phyloP scores from a whole-genome alignment of 768 basidiomycete species.

The Boletus sp. region DNA sequence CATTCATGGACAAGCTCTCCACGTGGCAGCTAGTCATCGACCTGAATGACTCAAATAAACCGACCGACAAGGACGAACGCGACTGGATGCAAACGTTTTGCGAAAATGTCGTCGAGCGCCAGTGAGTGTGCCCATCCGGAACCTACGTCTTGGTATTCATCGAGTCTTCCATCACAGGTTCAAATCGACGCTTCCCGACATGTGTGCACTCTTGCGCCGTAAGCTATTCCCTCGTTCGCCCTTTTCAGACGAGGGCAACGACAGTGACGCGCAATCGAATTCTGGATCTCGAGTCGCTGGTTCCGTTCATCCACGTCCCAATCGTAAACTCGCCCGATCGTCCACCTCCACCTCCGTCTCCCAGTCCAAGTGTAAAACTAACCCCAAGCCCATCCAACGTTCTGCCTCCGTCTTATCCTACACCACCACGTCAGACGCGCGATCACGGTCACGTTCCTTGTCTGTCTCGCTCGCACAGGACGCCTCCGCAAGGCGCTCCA shows the following conservation, averaged over 20 bases:
- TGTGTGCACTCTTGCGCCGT: slow-evolving; percentile 55
- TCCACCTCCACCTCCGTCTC: slow-evolving; percentile 8
- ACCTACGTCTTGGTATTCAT: background rate
- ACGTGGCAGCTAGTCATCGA: slow-evolving; percentile 64
- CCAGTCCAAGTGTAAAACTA: slow-evolving; percentile 9
- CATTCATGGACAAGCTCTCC: slow-evolving; percentile 76
- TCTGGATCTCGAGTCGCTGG: slow-evolving; percentile 3
- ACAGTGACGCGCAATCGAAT: slow-evolving; percentile 14
- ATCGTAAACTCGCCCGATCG: slow-evolving; percentile 13
- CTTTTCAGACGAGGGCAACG: slow-evolving; percentile 46
- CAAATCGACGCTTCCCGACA: slow-evolving; percentile 47
- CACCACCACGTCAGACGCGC: slow-evolving; percentile 25
- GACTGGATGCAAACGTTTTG: slow-evolving; percentile 81
- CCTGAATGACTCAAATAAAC: slow-evolving; percentile 36
- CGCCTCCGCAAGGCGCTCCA: slow-evolving; percentile 38
- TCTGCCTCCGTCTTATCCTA: slow-evolving; percentile 23
- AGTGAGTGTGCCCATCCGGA: slow-evolving; percentile 40
- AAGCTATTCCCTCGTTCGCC: slow-evolving; percentile 69
- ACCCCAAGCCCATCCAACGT: slow-evolving; percentile 19
- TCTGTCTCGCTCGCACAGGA: slow-evolving; percentile 73
- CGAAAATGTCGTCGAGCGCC: slow-evolving; percentile 61
- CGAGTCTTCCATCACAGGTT: slow-evolving; percentile 43
- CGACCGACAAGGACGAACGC: slow-evolving; percentile 31
- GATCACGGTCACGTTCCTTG: slow-evolving; percentile 57
- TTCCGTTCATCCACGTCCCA: slow-evolving; percentile 4